Percentiles rank a stretch among this genome's conserved stretches.
These are phyloP conservation scores for Pyrrhoderma lamaoense DNA, from an alignment of 1,284 basidiomycete genomes.

Conservation along the genomic window DNA sequence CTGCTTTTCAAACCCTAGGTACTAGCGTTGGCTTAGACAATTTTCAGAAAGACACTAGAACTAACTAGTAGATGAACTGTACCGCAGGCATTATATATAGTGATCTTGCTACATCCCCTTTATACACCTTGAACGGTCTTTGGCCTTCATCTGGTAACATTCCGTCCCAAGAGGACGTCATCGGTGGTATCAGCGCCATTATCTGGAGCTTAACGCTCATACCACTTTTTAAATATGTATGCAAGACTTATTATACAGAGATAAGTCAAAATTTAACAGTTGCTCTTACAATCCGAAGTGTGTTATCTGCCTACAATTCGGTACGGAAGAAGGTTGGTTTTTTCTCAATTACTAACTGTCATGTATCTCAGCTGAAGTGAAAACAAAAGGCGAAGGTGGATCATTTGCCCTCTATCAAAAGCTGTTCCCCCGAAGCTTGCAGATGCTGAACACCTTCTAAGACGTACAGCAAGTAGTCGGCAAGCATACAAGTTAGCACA, in stretches of 20 bases:
- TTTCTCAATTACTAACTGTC: background rate
- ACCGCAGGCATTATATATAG: conserved; percentile 56
- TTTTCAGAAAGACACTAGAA: background rate
- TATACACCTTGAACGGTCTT: conserved; percentile 59
- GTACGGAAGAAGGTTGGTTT: conserved; percentile 44
- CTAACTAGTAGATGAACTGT: background rate
- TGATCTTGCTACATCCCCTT: conserved; percentile 57
- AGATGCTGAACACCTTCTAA: conserved; percentile 46
- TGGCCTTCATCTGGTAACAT: conserved; percentile 41
- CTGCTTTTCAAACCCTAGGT: conserved; percentile 24
- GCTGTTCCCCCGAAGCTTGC: conserved; percentile 45
- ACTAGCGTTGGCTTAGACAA: conserved; percentile 4
- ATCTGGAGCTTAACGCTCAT: conserved; percentile 57
- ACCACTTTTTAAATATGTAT: conserved; percentile 60
- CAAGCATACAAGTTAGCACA: conserved; percentile 13
- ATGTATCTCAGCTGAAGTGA: too few species aligned
- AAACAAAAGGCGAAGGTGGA: too few species aligned
- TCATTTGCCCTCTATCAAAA: conserved; percentile 57
- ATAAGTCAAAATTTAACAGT: background rate
- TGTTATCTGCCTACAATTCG: conserved; percentile 49
- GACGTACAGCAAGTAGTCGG: conserved; percentile 34
- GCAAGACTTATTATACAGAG: conserved; percentile 20
- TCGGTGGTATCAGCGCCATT: conserved; percentile 55
- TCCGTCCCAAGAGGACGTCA: conserved; percentile 51
- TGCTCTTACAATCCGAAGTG: conserved; percentile 31